Evolutionary conservation across 2,329 filamentous ascomycete genomes (phyloP).

Genomic region (Pseudogymnoascus sp.): DNA sequence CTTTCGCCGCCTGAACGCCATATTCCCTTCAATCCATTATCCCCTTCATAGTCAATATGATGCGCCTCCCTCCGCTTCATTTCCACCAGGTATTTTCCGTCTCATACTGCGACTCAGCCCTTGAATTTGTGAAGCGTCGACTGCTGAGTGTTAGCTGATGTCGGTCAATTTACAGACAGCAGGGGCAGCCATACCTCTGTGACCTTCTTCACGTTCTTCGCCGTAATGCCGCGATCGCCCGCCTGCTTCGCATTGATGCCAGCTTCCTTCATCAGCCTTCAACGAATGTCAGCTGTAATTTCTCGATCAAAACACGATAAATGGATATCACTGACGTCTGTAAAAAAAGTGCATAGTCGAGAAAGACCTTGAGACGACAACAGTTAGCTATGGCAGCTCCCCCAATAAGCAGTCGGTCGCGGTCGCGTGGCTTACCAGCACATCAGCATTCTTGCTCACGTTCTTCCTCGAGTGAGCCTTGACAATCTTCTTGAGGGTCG

Average conservation of each 20-base stretch:
- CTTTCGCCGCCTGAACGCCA: slow-evolving; percentile 1
- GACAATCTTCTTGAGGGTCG: slow-evolving; percentile 78
- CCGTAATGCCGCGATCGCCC: slow-evolving; percentile 65
- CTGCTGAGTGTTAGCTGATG: slow-evolving; percentile 15
- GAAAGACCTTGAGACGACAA: slow-evolving; percentile 56
- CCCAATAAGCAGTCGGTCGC: slow-evolving; percentile 9
- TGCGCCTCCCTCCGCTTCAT: neutral
- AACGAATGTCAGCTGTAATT: neutral
- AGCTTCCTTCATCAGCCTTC: slow-evolving; percentile 69
- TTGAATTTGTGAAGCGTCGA: slow-evolving; percentile 27
- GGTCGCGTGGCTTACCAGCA: slow-evolving; percentile 51
- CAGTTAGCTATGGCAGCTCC: slow-evolving; percentile 2
- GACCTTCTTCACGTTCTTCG: slow-evolving; percentile 67
- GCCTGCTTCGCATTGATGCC: slow-evolving; percentile 65
- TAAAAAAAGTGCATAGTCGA: slow-evolving; percentile 78
- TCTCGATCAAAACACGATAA: neutral
- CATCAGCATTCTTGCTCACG: slow-evolving; percentile 77
- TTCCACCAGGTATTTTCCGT: neutral
- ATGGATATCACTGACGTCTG: slow-evolving; percentile 40
- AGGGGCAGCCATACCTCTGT: slow-evolving; percentile 50
- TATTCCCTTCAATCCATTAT: neutral
- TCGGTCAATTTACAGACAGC: neutral
- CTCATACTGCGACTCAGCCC: slow-evolving; percentile 18
- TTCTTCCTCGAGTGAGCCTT: slow-evolving; percentile 78
- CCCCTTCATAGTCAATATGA: neutral